Percentiles rank a stretch among this genome's conserved stretches.
Evolutionary conservation across 495 filamentous ascomycete genomes (phyloP).

Genomic region (Penicillium chermesinum): DNA sequence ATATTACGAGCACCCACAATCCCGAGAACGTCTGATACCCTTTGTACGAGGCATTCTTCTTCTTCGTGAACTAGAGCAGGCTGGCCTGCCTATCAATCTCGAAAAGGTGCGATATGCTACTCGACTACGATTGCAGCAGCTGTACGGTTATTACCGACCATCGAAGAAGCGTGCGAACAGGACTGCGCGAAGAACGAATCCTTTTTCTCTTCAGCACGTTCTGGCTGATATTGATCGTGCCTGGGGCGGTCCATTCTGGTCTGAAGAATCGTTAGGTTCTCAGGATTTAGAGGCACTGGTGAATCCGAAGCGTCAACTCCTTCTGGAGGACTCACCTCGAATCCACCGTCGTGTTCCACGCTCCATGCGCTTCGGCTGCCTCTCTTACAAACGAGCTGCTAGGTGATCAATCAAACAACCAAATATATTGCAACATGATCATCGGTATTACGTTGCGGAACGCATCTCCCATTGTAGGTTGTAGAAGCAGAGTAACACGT

Average conservation of each 20-base stretch:
- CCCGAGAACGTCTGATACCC: constrained; percentile 20
- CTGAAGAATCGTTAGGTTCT: constrained; percentile 6
- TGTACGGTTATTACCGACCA: constrained; percentile 38
- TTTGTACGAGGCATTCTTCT: constrained; percentile 50
- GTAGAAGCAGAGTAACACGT: no score
- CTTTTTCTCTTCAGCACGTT: constrained; percentile 26
- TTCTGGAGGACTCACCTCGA: constrained; percentile 12
- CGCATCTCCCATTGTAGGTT: no score
- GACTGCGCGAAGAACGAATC: constrained; percentile 32
- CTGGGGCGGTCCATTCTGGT: constrained; percentile 32
- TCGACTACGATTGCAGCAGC: constrained; percentile 42
- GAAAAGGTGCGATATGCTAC: constrained; percentile 38
- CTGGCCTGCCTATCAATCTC: constrained; percentile 40
- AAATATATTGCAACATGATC: no score
- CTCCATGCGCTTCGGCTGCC: background rate
- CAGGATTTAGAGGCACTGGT: constrained; percentile 13
- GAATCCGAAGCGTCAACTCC: constrained; percentile 17
- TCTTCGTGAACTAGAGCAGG: constrained; percentile 42
- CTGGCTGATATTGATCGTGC: constrained; percentile 27
- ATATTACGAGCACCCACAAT: constrained; percentile 1
- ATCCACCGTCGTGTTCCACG: constrained; percentile 1
- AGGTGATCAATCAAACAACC: no score
- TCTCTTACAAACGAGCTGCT: background rate
- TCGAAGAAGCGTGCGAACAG: constrained; percentile 33
- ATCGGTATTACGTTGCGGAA: no score